Base-by-base conservation (phyloP, 2,329 filamentous ascomycete species). In the Leptographium galeiforme region DNA sequence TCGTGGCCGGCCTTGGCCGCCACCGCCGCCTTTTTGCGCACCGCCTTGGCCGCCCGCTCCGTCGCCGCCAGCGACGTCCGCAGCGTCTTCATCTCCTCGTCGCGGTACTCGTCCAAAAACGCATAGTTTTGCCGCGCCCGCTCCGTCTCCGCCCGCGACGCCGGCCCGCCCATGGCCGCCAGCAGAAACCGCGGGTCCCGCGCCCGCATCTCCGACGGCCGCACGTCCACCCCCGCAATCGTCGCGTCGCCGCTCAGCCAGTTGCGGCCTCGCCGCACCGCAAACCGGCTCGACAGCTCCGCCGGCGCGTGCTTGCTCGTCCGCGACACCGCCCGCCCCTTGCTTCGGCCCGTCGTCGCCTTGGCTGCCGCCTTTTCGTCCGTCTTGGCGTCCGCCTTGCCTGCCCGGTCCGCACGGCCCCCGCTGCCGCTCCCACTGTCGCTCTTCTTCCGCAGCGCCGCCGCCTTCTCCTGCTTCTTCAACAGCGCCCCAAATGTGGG, bases 161-260 rank as follows among this genome's bases (percentile, higher is more conserved):
- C 66, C 64, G 58, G 69, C 59, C 52, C 73, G 66, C 30, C 12
- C 55, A 80, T 74, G 41, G 75, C 67, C 13, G 83, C 66, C 0
- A 83, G 77, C 57, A 93, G 88, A 71, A 98, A 98, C 50, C 93
- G 85, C 18, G 93, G 93, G 67, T 98, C 93, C 53, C 91, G 84
- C 19, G 74, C 61, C 14, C 74, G 69, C 8, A 66, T 58, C 52
- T 65, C 66, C 18, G 47, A 14, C 43, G 53, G 49, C 52, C 73
- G 68, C 5, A 95, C 72, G 18, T 93, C 83, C 54, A 56, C 49
- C 5, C 57, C 57, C 1, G 50, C 57, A 53, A 57, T 57, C n/a
- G 56, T 55, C 30, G 55, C 57, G 33, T 55, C 55, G 39, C 56
- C 47, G 38, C 48, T 52, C 6, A 48, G 51, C 57, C 57, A 59